Base-by-base conservation (phyloP, 495 filamentous ascomycete species). In the Alectoria sarmentosa region DNA sequence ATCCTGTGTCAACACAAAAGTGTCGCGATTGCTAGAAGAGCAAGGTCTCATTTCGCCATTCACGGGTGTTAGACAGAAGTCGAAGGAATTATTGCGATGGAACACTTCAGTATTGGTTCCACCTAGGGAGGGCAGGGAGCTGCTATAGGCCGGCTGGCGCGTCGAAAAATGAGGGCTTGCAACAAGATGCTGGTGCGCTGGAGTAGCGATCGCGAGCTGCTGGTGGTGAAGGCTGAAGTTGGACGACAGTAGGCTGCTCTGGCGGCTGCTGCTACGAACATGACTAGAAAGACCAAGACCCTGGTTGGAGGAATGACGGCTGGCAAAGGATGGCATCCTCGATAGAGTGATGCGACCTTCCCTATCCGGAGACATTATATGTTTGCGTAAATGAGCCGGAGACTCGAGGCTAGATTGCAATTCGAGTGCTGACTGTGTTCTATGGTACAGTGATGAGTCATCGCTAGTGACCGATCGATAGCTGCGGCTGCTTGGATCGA, bases 241-340 rank as follows among this genome's bases (percentile, higher is more conserved):
- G 52, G 7, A 15, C 52, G 52, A 32, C n/a, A 0, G 52, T 34
- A 13, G 61, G 48, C 26, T 57, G n/a, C 7, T 54, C 8, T 55
- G 44, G 36, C 46, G 19, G 26, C 30, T 36, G 41, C 63, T 65
- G 37, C 63, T 65, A 32, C 63, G 63, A 23, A 65, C 41, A 42
- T 65, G 30, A 37, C 39, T 44, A 1, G 55, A 65, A 6, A 65
- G 54, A n/a, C 55, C 63, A 19, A 56, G 19, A 14, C 52, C 52
- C 7, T 11, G 6, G 52, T 55, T 15, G 2, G 28, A 55, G 7
- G 17, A 55, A 55, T 55, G 30, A 21, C 14, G 52, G 21, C 52
- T 36, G 52, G 52, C 17, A 55, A 34, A 8, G 30, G 52, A 55
- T 30, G 52, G 52, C 8, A 15, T 55, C 52, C 28, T 34, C 15